A percentile compares a stretch with the other conserved stretches of the same genome.
phyloP scores from a whole-genome alignment of 352 stramenopile genomes.

The Aphanomyces stellatus region DNA sequence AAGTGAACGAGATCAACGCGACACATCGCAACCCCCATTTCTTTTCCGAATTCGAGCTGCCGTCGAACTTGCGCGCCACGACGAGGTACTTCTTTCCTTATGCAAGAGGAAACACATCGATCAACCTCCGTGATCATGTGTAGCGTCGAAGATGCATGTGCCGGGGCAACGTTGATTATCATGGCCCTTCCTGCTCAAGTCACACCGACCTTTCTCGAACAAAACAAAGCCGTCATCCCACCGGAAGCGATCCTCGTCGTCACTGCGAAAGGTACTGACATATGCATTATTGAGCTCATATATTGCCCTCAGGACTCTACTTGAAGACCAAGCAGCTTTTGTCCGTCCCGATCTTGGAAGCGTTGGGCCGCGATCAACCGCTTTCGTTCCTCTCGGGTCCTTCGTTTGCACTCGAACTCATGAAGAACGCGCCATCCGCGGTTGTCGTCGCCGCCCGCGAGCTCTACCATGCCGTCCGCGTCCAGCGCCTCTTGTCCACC shows the following conservation, averaged over 20 bases:
- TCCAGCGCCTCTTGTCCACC: conserved; percentile 78
- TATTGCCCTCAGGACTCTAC: conserved; percentile 74
- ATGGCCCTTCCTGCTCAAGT: conserved; percentile 95
- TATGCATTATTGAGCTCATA: neutral
- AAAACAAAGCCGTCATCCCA: conserved; percentile 84
- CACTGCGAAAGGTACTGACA: conserved; percentile 81
- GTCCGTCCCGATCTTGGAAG: conserved; percentile 89
- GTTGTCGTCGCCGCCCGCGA: conserved; percentile 94
- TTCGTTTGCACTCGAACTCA: conserved; percentile 97
- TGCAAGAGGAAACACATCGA: neutral
- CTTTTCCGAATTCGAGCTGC: conserved; percentile 84
- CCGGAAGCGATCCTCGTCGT: conserved; percentile 85
- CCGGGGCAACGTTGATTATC: conserved; percentile 88
- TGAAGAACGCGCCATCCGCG: conserved; percentile 90
- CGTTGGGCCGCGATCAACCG: conserved; percentile 85
- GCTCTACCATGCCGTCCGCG: conserved; percentile 76
- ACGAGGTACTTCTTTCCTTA: conserved; percentile 31
- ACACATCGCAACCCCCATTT: conserved; percentile 87
- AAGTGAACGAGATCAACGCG: conserved; percentile 90
- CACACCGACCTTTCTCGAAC: conserved; percentile 82
- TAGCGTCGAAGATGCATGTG: conserved; percentile 70
- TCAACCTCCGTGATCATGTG: neutral
- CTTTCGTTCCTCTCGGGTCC: conserved; percentile 93
- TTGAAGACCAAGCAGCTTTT: conserved; percentile 93
- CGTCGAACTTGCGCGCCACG: conserved; percentile 79